Evolutionary conservation across 768 basidiomycete genomes (phyloP), one percentile per base, ranked within the genome.

Genomic region (Boletus eberwhitei): DNA sequence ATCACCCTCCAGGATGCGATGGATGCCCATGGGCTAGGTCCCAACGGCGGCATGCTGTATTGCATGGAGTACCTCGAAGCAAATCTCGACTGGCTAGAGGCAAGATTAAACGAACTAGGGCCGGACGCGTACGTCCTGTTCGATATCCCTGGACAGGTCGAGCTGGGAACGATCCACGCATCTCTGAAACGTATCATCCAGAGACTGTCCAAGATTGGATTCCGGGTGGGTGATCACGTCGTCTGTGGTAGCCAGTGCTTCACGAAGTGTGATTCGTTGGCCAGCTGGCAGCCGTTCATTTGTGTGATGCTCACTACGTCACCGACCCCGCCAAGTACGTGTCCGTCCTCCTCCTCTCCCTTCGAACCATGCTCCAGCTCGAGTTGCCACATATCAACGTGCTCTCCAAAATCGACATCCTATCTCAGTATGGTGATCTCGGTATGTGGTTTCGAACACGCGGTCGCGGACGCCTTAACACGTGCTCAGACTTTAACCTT

Each of bases 301-400:
- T 99, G 2, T 97, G 93, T 71, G 96, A 99, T 74, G 91, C 97
- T 1, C 93, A 96, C 73, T 95, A 98, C 70, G 89, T 98, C 63
- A 96, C 95, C 43, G 95, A 98, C 66, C 88, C 95, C 3, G 80
- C 92, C 4, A 98, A 98, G 75, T 99, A 95, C 72, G 80, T 98
- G 55, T 93, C 94, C 13, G 84, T 98, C 36, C 79, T 98, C 40
- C 80, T 99, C 35, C 83, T 98, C 13, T 92, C 95, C 12, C 79
- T 99, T 26, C 82, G 97, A 46, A 91, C 96, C 16, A 98, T 98
- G 97, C 78, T 99, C n/a, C 95, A 98, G 65, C 80, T 99, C 52
- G 97, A 97, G 65, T 80, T 98, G n/a, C 97, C 97, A 0, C 97
- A 98, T 68, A 78, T 99, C 73, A 98, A 99, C 66, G 97, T 99